Evolutionary conservation across 768 basidiomycete genomes (phyloP), one percentile per base, ranked within the genome.

Genomic region (Holtermanniella nyarrowii): DNA sequence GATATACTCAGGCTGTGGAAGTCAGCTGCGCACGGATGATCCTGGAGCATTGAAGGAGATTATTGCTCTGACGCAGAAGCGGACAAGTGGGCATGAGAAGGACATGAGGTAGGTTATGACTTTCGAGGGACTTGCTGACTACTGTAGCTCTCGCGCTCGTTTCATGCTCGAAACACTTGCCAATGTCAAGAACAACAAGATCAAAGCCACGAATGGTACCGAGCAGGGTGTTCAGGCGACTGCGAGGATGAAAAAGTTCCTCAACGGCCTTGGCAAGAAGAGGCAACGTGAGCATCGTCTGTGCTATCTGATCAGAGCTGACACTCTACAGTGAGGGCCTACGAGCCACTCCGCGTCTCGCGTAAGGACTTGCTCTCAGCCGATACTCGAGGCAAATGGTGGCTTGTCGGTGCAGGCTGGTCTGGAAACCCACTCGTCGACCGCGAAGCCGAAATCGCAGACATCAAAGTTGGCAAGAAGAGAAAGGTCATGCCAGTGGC

Each of bases 401-500:
- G 95, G 93, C 77, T 96, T 1, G 87, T 96, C 27, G 95, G 93
- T 16, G 88, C 93, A 1, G 93, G 87, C 0, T 99, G 93, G 93
- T 78, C 79, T 26, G 91, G 91, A 1, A 83, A 96, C 62, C 91
- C 95, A 5, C 78, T 96, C 3, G 76, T 83, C 18, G 91, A 96
- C 14, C 56, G 53, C 21, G 61, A 62, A 51, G 50, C 52, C 40
- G 61, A 68, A 46, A 21, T 39, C 20, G 68, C 68, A 26, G 44
- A 56, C 2, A 54, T 65, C 3, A 44, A 22, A 1, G 31, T 20
- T 10, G 60, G 42, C 50, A 60, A 48, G 62, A 70, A 42, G 63
- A 70, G 40, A 16, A 60, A 57, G 7, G 68, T 68, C 42, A 73
- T 73, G 40, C 61, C 65, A 3, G 61, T 53, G n/a, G 56, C 49